These are phyloP conservation scores for Elsinoe australis DNA, from an alignment of 2,329 filamentous ascomycete genomes.

Conservation along the genomic window DNA sequence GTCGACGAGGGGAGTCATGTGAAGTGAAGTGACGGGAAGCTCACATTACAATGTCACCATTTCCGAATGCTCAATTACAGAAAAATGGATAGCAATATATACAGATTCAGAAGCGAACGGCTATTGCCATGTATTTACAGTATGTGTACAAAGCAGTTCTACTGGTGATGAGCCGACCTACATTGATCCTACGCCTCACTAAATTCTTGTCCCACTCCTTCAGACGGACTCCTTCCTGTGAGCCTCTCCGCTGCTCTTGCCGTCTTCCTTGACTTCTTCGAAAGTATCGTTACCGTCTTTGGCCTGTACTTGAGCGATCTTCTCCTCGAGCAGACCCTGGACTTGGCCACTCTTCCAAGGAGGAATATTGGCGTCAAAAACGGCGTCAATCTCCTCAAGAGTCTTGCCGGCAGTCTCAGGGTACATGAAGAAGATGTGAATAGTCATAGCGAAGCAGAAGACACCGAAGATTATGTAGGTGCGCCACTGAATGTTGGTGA, in stretches of 20 bases:
- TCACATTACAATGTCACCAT: too few relatives aligned
- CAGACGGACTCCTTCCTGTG: constrained; percentile 8
- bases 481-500: constrained; percentile 52
- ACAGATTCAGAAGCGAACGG: too few relatives aligned
- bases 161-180: neutral
- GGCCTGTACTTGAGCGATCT: constrained; percentile 4
- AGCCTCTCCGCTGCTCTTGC: constrained; percentile 2
- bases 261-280: neutral
- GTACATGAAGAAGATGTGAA: constrained; percentile 40
- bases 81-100: too few relatives aligned
- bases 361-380: constrained; percentile 29
- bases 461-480: constrained; percentile 45
- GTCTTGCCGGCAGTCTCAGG: constrained; percentile 32
- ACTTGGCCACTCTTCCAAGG: constrained; percentile 26
- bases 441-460: constrained; percentile 38
- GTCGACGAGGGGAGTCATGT: too few relatives aligned
- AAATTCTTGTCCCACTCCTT: neutral
- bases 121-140: too few relatives aligned
- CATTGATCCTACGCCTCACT: neutral
- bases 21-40: too few relatives aligned
- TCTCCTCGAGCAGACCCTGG: constrained; percentile 18
- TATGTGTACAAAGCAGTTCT: neutral
- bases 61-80: too few relatives aligned
- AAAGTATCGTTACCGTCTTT: neutral
- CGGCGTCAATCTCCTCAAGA: constrained; percentile 33